Base-by-base conservation (phyloP, 371 early-diverging fungal genomes). In the Sporodiniella umbellata region DNA sequence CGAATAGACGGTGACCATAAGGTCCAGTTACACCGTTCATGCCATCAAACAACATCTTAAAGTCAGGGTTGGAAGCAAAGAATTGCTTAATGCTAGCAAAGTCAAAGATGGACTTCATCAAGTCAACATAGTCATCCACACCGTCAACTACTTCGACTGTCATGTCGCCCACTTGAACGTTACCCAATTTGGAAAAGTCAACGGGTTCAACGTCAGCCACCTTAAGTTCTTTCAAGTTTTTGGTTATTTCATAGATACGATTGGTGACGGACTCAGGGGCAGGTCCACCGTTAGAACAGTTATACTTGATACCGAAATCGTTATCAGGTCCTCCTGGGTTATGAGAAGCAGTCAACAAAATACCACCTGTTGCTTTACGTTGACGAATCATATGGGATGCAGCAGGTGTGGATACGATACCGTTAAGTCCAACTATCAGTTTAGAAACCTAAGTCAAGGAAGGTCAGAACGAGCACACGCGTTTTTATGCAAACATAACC, bases 231-330 rank as follows among this genome's bases (percentile, higher is more conserved):
- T 80, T 71, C 46, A 96, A 64, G 22, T 72, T 67, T 63, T 87
- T 90, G 18, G 92, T 75, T 38, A 82, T 69, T 54, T 84, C 81
- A 71, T 89, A 96, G 40, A 98, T 96, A 53, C 78, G 78, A 63
- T 98, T 83, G 11, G 98, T 98, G 40, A 98, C 84, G 24, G 70
- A 65, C 69, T 98, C 98, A 18, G 96, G 95, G 30, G 98, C 98
- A 23, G 98, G 96, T 14, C 88, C 98, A 58, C 98, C 98, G 69
- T 95, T 98, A 72, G 84, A 76, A 48, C 85, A 84, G 75, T 98
- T 98, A 78, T 90, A 97, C 72, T 98, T 98, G 73, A 98, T 95
- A 53, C 98, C 98, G 78, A 98, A 98, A 70, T 98, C 98, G 60
- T 91, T 88, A 8, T 94, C 86, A 33, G 96, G 96, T 47, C 98